Evolutionary conservation across 2,329 filamentous ascomycete genomes (phyloP).

Genomic region (Diplodia sapinea): DNA sequence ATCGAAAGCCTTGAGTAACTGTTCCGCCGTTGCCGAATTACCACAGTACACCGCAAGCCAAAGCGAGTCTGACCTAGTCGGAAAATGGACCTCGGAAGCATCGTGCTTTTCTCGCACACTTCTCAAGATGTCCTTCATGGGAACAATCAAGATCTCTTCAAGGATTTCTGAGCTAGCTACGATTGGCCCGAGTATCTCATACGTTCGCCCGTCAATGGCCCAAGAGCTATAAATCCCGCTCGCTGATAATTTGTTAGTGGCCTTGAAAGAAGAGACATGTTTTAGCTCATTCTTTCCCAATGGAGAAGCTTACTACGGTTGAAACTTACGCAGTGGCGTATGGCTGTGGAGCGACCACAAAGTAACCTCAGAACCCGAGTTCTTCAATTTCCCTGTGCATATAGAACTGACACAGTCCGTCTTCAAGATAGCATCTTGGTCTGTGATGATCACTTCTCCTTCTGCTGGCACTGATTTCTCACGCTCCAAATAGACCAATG

Average conservation of each 20-base stretch:
- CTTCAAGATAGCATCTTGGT: too few relatives aligned
- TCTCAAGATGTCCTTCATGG: background rate
- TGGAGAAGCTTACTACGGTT: too few relatives aligned
- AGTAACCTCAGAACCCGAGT: background rate
- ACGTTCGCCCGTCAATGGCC: background rate
- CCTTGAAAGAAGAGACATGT: too few relatives aligned
- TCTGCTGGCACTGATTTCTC: background rate
- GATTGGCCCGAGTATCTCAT: background rate
- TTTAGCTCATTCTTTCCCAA: too few relatives aligned
- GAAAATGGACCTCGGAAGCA: background rate
- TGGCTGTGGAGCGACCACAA: background rate
- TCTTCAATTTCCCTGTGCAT: background rate
- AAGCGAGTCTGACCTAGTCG: background rate
- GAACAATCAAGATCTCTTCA: background rate
- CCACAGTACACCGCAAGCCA: slow-evolving; percentile 6
- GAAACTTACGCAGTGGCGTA: background rate
- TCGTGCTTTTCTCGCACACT: background rate
- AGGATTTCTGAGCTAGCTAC: background rate
- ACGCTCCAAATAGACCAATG: background rate
- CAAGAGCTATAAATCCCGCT: background rate
- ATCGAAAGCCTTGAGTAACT: background rate
- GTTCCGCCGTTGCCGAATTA: background rate
- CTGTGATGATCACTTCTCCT: background rate
- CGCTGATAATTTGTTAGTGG: background rate
- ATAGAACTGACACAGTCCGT: background rate